Evolutionary conservation across 2,329 filamentous ascomycete species (phyloP).

Genomic region (Laburnicola sp.): DNA sequence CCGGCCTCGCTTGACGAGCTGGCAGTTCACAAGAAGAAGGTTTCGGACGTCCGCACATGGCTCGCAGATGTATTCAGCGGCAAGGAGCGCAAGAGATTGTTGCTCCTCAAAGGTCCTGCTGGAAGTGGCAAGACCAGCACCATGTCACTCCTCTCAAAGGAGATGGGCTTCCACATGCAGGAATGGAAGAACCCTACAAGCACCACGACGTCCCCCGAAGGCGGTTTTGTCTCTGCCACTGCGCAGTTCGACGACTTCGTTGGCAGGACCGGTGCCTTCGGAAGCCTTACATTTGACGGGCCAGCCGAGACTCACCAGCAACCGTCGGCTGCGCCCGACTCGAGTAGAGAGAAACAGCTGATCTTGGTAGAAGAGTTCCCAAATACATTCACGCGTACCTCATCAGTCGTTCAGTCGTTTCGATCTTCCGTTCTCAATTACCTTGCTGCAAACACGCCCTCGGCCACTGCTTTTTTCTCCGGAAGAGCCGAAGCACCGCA

Average conservation of each 20-base stretch:
- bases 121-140: conserved; percentile 94
- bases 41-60: conserved; percentile 83
- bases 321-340: conserved; percentile 15
- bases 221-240: conserved; percentile 67
- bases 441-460: conserved; percentile 67
- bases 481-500: conserved; percentile 25
- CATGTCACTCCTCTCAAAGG: conserved; percentile 72
- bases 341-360: conserved; percentile 42
- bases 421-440: conserved; percentile 75
- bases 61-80: conserved; percentile 73
- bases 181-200: conserved; percentile 88
- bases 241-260: conserved; percentile 92
- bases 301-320: conserved; percentile 18
- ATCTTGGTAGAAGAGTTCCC: conserved; percentile 57
- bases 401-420: conserved; percentile 56
- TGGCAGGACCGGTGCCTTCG: conserved; percentile 76
- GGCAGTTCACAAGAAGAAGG: conserved; percentile 93
- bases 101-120: conserved; percentile 86
- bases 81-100: conserved; percentile 64
- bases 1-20: conserved; percentile 78
- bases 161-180: conserved; percentile 75
- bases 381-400: conserved; percentile 52
- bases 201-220: conserved; percentile 61
- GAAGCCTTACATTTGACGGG: conserved; percentile 62
- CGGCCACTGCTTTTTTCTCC: conserved; percentile 52